A percentile compares a stretch with the other conserved stretches of the same genome.
phyloP scores from a whole-genome alignment of 768 basidiomycete species.

The Suillus brevipes region DNA sequence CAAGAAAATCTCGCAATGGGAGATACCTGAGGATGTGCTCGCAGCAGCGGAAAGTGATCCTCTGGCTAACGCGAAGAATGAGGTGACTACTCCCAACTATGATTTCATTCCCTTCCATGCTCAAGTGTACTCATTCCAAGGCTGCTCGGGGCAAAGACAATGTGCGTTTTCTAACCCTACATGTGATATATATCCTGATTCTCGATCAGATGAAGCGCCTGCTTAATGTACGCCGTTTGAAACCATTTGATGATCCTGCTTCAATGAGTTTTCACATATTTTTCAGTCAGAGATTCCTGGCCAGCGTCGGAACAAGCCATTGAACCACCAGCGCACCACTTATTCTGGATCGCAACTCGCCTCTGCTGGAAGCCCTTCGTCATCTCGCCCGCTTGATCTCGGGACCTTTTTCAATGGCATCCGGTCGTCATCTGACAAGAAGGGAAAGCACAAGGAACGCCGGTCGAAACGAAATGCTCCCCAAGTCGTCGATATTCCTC shows the following conservation, averaged over 20 bases:
- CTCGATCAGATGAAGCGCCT: background rate
- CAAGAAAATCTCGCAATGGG: background rate
- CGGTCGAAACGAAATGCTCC: background rate
- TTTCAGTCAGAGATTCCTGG: background rate
- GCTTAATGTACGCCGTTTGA: background rate
- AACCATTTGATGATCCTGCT: background rate
- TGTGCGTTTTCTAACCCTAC: background rate
- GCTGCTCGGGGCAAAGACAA: background rate
- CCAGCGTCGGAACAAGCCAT: background rate
- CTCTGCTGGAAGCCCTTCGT: background rate
- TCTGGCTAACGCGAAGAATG: background rate
- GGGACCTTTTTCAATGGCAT: background rate
- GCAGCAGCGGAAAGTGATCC: background rate
- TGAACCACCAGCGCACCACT: background rate
- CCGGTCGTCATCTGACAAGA: background rate
- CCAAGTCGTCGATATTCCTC: background rate
- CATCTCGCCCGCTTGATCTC: background rate
- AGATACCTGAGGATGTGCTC: background rate
- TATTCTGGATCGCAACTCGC: background rate
- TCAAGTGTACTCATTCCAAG: background rate
- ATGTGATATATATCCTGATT: background rate
- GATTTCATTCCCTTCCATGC: background rate
- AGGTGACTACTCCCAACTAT: background rate
- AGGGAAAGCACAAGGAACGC: background rate
- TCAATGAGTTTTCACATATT: background rate